Conservation (phyloP, 2,329 filamentous ascomycete species). For the Canariomyces notabilis region DNA sequence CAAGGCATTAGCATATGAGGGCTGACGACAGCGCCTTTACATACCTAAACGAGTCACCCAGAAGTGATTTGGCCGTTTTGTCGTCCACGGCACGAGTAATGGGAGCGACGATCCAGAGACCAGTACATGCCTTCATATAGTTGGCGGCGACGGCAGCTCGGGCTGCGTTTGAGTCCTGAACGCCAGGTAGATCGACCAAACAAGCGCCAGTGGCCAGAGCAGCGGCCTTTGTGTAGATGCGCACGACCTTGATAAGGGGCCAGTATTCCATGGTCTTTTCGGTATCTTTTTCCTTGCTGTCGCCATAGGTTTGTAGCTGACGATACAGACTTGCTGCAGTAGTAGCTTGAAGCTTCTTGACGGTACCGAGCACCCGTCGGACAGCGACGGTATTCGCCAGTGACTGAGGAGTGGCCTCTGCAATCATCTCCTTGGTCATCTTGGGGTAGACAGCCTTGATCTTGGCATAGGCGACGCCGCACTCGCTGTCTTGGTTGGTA, state of each 20-base stretch:
- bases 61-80: slow-evolving; percentile 50
- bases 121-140: slow-evolving; percentile 57
- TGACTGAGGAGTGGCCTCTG: slow-evolving; percentile 31
- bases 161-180: slow-evolving; percentile 57
- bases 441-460: slow-evolving; percentile 40
- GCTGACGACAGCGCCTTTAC: no score
- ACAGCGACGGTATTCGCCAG: slow-evolving; percentile 42
- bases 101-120: slow-evolving; percentile 58
- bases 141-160: slow-evolving; percentile 44
- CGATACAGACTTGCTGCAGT: slow-evolving; percentile 40
- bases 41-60: slow-evolving; percentile 50
- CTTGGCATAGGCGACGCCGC: slow-evolving; percentile 37
- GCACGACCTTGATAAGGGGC: slow-evolving; percentile 51
- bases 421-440: slow-evolving; percentile 37
- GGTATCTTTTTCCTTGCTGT: slow-evolving; percentile 47
- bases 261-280: slow-evolving; percentile 35
- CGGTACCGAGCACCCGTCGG: slow-evolving; percentile 42
- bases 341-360: slow-evolving; percentile 36
- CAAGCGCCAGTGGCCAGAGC: slow-evolving; percentile 35
- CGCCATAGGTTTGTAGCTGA: slow-evolving; percentile 47
- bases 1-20: no score
- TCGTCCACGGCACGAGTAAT: slow-evolving; percentile 58
- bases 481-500: slow-evolving; percentile 35
- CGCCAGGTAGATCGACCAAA: slow-evolving; percentile 50
- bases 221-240: slow-evolving; percentile 34